Base-by-base conservation (phyloP, 345 rosid species). In the Aegle marmelos region DNA sequence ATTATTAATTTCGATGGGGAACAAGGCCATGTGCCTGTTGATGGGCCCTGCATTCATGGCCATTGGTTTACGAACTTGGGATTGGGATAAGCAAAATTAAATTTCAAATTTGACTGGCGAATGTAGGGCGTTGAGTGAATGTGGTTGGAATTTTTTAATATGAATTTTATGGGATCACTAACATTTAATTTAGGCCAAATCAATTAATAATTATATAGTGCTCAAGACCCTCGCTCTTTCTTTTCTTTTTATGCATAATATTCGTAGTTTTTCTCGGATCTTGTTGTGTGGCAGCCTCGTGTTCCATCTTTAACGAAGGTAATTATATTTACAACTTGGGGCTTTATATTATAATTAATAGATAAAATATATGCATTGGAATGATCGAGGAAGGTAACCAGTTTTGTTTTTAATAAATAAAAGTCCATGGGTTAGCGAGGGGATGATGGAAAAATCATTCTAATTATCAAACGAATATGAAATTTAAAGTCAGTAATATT, bases 1-100 rank as follows among this genome's bases (percentile, higher is more conserved):
- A 14, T 63, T 58, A 25, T 56, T 68, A 70, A 16, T 36, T 16
- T 4, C 0, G 53, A 48, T 24, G 72, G 94, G 90, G 91, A 89
- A 83, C 94, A 89, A 25, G 81, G 68, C 85, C 94, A 90, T 89
- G 92, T 91, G 92, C 85, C 77, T 79, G 82, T 73, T 74, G 83
- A 83, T 87, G 90, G 90, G 81, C 68, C 64, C 72, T 69, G 81
- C 83, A 80, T 78, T 82, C 77, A 78, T 82, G 74, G 27, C 82
- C 85, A 82, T 83, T 85, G 22, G 48, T 81, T 76, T 82, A 57
- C 67, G 13, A 6, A 53, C 17, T 17, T 54, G 25, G 5, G 63
- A 56, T 65, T 68, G 66, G 70, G 65, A 60, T 66, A 60, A 65
- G 73, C 70, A 50, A 68, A 45, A 19, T 53, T 4, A 53, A 17